Evolutionary conservation across 768 basidiomycete species (phyloP).

Genomic region (Scleroderma citrinum): DNA sequence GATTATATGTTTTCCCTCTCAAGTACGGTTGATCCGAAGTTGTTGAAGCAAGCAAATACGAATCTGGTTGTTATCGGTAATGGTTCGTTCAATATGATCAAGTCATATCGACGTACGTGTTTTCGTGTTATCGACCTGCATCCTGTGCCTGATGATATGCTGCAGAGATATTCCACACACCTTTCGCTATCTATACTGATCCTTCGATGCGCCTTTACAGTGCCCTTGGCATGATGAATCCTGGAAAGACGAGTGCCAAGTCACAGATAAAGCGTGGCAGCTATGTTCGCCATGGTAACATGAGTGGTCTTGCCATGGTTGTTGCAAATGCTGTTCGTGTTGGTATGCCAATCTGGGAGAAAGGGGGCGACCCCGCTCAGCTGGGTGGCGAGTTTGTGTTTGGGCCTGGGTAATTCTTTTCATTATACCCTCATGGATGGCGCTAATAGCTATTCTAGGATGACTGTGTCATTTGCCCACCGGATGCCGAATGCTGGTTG

Average conservation of each 20-base stretch:
- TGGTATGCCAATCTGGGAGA: conserved; percentile 79
- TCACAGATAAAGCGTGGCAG: conserved; percentile 40
- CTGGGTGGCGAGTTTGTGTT: conserved; percentile 88
- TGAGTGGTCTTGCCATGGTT: conserved; percentile 71
- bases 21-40: conserved; percentile 40
- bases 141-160: neutral
- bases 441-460: conserved; percentile 30
- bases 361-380: conserved; percentile 69
- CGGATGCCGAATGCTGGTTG: conserved; percentile 75
- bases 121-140: neutral
- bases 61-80: conserved; percentile 73
- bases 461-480: conserved; percentile 70
- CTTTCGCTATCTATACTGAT: conserved; percentile 76
- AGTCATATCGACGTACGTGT: conserved; percentile 59
- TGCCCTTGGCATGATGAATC: conserved; percentile 66
- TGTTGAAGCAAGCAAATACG: conserved; percentile 44
- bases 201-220: conserved; percentile 63
- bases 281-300: conserved; percentile 60
- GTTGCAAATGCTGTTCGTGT: conserved; percentile 62
- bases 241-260: conserved; percentile 38
- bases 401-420: conserved; percentile 51
- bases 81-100: conserved; percentile 71
- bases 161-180: conserved; percentile 61
- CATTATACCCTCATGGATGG: conserved; percentile 18
- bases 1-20: conserved; percentile 77